Percentiles rank a stretch among this genome's conserved stretches.
These are phyloP conservation scores for Davidsoniella virescens DNA, from an alignment of 2,329 filamentous ascomycete species.

Conservation along the genomic window DNA sequence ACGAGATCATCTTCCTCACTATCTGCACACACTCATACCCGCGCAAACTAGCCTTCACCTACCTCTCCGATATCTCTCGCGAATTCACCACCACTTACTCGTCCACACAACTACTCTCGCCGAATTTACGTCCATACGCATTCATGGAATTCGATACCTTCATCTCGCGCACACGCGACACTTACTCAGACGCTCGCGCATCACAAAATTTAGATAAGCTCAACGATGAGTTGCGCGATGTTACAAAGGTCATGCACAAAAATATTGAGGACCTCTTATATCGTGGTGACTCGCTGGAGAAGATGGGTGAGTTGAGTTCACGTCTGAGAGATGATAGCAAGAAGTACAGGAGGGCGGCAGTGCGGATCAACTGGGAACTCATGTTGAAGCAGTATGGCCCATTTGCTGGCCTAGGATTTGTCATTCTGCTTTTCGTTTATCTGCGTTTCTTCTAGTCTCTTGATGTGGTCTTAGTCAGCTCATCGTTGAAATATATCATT, in stretches of 20 bases:
- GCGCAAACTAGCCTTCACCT: constrained; percentile 95
- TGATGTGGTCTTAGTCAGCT: too few relatives aligned
- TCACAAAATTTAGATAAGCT: constrained; percentile 86
- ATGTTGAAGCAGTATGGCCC: constrained; percentile 94
- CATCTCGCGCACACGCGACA: constrained; percentile 80
- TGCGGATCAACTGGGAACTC: constrained; percentile 95
- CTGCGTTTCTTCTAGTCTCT: constrained; percentile 68
- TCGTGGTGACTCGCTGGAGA: constrained; percentile 80
- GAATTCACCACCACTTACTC: constrained; percentile 86
- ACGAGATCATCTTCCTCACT: constrained; percentile 77
- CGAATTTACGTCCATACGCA: constrained; percentile 72
- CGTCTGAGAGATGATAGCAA: constrained; percentile 79
- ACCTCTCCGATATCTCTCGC: constrained; percentile 77
- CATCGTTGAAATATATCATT: too few relatives aligned
- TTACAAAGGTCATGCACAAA: constrained; percentile 99
- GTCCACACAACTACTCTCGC: constrained; percentile 52
- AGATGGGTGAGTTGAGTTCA: constrained; percentile 90
- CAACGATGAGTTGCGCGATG: constrained; percentile 92
- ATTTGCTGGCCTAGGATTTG: constrained; percentile 62
- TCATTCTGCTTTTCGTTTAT: constrained; percentile 76
- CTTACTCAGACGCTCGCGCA: constrained; percentile 84
- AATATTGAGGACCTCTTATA: constrained; percentile 98
- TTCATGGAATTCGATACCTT: constrained; percentile 98
- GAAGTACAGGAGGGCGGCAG: constrained; percentile 85
- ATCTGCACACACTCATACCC: constrained; percentile 90